Evolutionary conservation across 2,329 filamentous ascomycete species (phyloP).

Genomic region (Sporothrix dimorphospora): DNA sequence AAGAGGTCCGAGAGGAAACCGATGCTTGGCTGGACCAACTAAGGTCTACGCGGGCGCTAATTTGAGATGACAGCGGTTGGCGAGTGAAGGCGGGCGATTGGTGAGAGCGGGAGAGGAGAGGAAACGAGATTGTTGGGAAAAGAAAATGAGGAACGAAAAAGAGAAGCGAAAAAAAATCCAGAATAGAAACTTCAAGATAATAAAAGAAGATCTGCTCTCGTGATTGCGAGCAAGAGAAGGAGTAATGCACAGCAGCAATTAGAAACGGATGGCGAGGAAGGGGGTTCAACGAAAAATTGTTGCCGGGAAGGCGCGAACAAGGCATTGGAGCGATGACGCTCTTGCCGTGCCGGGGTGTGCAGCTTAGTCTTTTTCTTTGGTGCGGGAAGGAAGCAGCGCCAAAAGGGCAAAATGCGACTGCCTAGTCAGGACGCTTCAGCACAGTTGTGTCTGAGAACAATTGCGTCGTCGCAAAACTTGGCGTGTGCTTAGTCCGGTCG

Average conservation of each 20-base stretch:
- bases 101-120: neutral
- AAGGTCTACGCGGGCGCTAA: slow-evolving; percentile 18
- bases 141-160: neutral
- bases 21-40: slow-evolving; percentile 16
- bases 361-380: slow-evolving; percentile 12
- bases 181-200: neutral
- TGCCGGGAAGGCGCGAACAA: slow-evolving; percentile 3
- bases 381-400: neutral
- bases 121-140: neutral
- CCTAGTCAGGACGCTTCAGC: neutral
- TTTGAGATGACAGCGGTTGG: slow-evolving; percentile 15
- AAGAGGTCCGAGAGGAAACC: neutral
- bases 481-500: slow-evolving; percentile 18
- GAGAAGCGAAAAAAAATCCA: neutral
- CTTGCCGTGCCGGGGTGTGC: neutral
- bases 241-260: neutral
- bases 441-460: neutral
- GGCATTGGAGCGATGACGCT: slow-evolving; percentile 25
- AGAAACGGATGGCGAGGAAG: neutral
- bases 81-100: neutral
- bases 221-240: neutral
- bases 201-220: neutral
- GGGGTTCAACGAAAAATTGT: neutral
- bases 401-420: slow-evolving; percentile 15
- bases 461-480: slow-evolving; percentile 5